Base-by-base conservation (phyloP, 306 rosid species). In the Oxytropis ochrocephala region DNA sequence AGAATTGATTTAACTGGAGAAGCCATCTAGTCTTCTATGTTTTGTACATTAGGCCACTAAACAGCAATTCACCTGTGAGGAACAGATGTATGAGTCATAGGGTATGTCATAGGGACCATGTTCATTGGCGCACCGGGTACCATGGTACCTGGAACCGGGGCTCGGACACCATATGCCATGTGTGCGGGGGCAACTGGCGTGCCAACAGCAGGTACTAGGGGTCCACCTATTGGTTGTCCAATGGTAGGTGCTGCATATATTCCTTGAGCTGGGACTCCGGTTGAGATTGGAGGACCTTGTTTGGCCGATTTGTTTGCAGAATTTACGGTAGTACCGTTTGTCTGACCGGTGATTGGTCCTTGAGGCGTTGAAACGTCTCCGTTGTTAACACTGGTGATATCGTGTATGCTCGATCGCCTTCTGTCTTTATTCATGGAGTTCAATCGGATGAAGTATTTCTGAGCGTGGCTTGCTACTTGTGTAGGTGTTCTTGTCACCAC, bases 381-480 rank as follows among this genome's bases (percentile, higher is more conserved):
- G 8, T 86, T 90, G 79, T 81, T 80, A 14, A 93, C 94, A 16
- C 90, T 93, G 46, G 98, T 93, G 42, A 93, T 93, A 49, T 93
- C 98, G 35, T 93, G 98, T 74, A 93, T 93, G 80, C 98, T 93
- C 11, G 98, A 93, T 81, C 98, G 86, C 80, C 98, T 85, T 82
- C 98, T 75, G 56, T 93, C 98, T 77, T 90, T 93, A 81, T 90
- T 93, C 94, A 93, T 93, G 0, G 98, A 93, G 75, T 90, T 93
- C 82, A 93, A 75, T 14, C 98, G 98, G 29, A 93, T 93, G 85
- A 93, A 93, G 79, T 93, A 93, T 53, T 93, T 93, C 51, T 93
- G 98, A 17, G 98, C 97, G 43, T 93, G 98, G 79, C 97, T 93
- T 55, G 98, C 98, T 67, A 93, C 98, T 81, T 93, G 98, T 0